These are phyloP conservation scores for Aspergillus heteromorphus DNA, from an alignment of 495 filamentous ascomycete genomes.

Conservation along the genomic window DNA sequence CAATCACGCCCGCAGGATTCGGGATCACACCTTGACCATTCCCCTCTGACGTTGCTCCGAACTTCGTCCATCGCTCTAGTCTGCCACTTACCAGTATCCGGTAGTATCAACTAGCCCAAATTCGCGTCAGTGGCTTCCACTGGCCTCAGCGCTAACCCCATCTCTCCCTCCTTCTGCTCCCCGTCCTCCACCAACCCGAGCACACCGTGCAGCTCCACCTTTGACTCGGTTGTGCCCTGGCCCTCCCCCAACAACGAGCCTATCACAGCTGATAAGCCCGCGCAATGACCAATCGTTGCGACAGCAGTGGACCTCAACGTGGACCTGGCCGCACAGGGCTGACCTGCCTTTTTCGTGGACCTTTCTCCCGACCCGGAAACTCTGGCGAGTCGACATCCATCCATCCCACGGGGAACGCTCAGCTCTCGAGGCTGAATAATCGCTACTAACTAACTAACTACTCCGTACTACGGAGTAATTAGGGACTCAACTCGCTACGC, in stretches of 20 bases:
- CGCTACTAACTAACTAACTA: too few relatives aligned
- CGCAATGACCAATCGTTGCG: background rate
- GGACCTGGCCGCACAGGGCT: background rate
- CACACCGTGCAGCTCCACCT: background rate
- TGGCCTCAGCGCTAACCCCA: background rate
- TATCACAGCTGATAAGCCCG: background rate
- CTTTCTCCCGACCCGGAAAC: background rate
- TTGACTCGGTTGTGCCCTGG: background rate
- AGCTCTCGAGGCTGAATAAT: background rate
- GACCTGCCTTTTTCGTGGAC: background rate
- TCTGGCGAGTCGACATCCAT: constrained; percentile 5
- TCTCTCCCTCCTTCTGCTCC: background rate
- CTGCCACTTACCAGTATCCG: too few relatives aligned
- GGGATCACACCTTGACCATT: too few relatives aligned
- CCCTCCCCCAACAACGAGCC: background rate
- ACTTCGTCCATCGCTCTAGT: too few relatives aligned
- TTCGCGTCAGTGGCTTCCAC: too few relatives aligned
- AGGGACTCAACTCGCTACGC: background rate
- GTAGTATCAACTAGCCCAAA: background rate
- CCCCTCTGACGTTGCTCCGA: too few relatives aligned
- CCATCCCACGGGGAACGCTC: constrained; percentile 6
- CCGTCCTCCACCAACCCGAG: background rate
- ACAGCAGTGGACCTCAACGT: background rate
- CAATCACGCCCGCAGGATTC: too few relatives aligned
- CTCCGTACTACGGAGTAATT: background rate